These are phyloP conservation scores for Globisporangium abappressorium DNA, from an alignment of 352 stramenopile genomes.

Conservation along the genomic window DNA sequence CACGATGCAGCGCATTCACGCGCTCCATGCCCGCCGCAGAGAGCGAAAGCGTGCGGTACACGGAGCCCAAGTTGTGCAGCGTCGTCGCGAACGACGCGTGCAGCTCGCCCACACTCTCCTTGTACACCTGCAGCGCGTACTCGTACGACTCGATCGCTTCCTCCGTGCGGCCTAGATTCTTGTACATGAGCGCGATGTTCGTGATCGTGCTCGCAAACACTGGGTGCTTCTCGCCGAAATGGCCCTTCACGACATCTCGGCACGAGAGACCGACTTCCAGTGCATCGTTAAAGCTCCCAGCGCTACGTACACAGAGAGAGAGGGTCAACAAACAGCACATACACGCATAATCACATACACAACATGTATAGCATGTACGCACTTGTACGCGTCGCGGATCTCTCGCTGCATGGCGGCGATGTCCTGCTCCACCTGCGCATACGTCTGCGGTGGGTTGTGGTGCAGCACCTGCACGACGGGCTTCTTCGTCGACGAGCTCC, in stretches of 20 bases:
- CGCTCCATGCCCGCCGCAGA: constrained; percentile 65
- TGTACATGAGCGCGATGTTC: constrained; percentile 88
- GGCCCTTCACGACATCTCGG: constrained; percentile 62
- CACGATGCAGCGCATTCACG: constrained; percentile 56
- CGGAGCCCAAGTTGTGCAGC: constrained; percentile 76
- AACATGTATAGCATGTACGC: constrained; percentile 13
- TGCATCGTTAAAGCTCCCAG: constrained; percentile 59
- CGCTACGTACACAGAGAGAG: constrained; percentile 25
- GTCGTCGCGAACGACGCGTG: constrained; percentile 84
- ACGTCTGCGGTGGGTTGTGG: constrained; percentile 53
- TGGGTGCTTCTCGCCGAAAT: constrained; percentile 77
- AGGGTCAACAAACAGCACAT: not conserved
- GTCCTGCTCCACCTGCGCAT: constrained; percentile 74
- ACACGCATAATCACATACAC: not conserved
- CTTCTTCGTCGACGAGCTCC: constrained; percentile 20
- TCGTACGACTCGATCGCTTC: constrained; percentile 81
- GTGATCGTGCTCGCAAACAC: constrained; percentile 84
- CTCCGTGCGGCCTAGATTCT: constrained; percentile 74
- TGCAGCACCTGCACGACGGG: constrained; percentile 55
- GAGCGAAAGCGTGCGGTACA: constrained; percentile 64
- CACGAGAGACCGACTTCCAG: constrained; percentile 67
- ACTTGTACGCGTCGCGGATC: constrained; percentile 84
- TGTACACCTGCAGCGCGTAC: constrained; percentile 78
- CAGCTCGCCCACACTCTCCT: constrained; percentile 71
- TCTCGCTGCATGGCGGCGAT: constrained; percentile 79